These are phyloP conservation scores for Penicillium tannophilum DNA, from an alignment of 495 filamentous ascomycete genomes.

Conservation along the genomic window DNA sequence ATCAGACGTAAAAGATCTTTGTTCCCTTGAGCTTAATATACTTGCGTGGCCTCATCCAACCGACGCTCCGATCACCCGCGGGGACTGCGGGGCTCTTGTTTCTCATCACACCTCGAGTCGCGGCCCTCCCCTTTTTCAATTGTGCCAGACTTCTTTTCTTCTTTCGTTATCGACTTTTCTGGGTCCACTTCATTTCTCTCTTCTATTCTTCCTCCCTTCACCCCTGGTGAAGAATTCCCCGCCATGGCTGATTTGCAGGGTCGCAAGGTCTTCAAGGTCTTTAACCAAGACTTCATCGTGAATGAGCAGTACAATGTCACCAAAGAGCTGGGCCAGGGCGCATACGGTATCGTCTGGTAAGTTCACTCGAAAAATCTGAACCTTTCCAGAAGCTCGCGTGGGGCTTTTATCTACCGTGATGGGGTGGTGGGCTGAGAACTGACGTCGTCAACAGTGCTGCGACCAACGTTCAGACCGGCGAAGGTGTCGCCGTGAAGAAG, in stretches of 20 bases:
- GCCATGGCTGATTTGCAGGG: slow-evolving; percentile 77
- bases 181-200: slow-evolving; percentile 7
- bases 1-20: too few relatives aligned
- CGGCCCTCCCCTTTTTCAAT: slow-evolving; percentile 12
- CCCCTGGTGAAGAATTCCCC: slow-evolving; percentile 7
- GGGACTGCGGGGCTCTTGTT: slow-evolving; percentile 31
- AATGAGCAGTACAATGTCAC: slow-evolving; percentile 98
- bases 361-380: slow-evolving; percentile 22
- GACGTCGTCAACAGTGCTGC: slow-evolving; percentile 67
- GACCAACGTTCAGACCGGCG: slow-evolving; percentile 84
- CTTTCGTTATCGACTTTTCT: slow-evolving; percentile 12
- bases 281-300: slow-evolving; percentile 99
- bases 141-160: slow-evolving; percentile 7
- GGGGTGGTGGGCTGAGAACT: neutral
- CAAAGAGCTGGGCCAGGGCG: slow-evolving; percentile 96
- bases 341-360: slow-evolving; percentile 98
- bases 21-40: neutral
- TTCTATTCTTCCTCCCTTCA: slow-evolving; percentile 15
- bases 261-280: slow-evolving; percentile 98
- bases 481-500: slow-evolving; percentile 99
- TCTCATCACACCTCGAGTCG: slow-evolving; percentile 19
- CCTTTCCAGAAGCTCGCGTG: neutral
- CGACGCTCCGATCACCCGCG: slow-evolving; percentile 27
- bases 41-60: slow-evolving; percentile 14
- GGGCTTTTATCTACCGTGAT: neutral